A percentile compares a stretch with the other conserved stretches of the same genome.
These are phyloP conservation scores for Westerdykella ornata DNA, from an alignment of 2,329 filamentous ascomycete species.

Conservation along the genomic window DNA sequence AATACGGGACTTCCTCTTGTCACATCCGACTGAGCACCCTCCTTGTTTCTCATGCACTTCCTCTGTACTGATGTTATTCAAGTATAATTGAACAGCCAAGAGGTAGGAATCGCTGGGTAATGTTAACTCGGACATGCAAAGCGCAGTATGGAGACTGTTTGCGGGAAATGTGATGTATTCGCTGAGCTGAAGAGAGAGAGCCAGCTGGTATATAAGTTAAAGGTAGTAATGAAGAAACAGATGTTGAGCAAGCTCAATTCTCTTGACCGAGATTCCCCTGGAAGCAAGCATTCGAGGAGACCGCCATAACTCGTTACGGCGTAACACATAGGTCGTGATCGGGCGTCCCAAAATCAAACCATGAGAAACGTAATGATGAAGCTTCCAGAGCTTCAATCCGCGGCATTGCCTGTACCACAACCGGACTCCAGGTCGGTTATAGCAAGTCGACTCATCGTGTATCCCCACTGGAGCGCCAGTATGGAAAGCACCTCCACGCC, in stretches of 20 bases:
- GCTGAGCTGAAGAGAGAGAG: background rate
- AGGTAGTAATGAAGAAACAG: background rate
- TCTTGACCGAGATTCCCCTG: background rate
- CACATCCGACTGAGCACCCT: no score
- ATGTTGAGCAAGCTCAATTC: background rate
- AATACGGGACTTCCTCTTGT: no score
- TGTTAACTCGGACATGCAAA: no score
- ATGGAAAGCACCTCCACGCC: constrained; percentile 25
- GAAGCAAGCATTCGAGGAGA: background rate
- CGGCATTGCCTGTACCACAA: no score
- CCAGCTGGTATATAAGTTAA: background rate
- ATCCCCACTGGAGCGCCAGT: constrained; percentile 13
- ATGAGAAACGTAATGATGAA: no score
- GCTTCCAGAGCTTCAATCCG: no score
- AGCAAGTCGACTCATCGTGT: constrained; percentile 5
- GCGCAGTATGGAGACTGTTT: background rate
- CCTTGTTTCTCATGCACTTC: no score
- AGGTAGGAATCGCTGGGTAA: no score
- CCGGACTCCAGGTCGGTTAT: no score
- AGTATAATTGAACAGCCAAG: no score
- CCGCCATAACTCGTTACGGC: background rate
- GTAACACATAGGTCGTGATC: background rate
- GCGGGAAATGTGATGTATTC: background rate
- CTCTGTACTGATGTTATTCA: no score
- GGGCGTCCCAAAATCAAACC: no score